Conservation (phyloP, 2,329 filamentous ascomycete genomes). For the Aspergillus texensis region DNA sequence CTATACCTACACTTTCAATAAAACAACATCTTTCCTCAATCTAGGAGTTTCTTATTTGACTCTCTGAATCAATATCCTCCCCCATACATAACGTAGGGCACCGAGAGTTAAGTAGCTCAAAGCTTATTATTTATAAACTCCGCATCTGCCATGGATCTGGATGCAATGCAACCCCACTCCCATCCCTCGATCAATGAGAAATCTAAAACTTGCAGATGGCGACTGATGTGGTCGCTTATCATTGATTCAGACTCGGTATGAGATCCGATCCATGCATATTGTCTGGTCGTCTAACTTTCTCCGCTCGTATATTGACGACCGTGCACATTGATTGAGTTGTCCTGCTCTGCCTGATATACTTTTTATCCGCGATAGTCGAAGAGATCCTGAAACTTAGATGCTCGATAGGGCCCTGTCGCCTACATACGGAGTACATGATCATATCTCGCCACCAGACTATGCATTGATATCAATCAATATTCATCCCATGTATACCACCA, state of each 20-base stretch:
- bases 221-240: not conserved
- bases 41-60: not conserved
- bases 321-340: not conserved
- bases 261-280: not conserved
- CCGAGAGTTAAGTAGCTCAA: conserved; percentile 4
- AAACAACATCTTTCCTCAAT: not conserved
- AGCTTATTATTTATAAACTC: conserved; percentile 1
- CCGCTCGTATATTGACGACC: not conserved
- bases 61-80: not conserved
- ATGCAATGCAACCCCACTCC: not conserved
- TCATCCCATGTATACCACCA: not conserved
- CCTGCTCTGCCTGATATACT: not conserved
- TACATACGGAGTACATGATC: not conserved
- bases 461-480: not conserved
- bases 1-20: too few species aligned
- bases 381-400: not conserved
- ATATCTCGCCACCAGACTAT: not conserved
- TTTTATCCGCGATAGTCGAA: not conserved
- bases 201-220: not conserved
- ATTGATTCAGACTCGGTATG: not conserved
- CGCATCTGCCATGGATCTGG: not conserved
- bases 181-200: not conserved
- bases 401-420: not conserved
- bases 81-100: conserved; percentile 5
- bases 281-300: not conserved